Base-by-base conservation (phyloP, 1,139 yeast species). In the Debaryomycetaceae sp. region DNA sequence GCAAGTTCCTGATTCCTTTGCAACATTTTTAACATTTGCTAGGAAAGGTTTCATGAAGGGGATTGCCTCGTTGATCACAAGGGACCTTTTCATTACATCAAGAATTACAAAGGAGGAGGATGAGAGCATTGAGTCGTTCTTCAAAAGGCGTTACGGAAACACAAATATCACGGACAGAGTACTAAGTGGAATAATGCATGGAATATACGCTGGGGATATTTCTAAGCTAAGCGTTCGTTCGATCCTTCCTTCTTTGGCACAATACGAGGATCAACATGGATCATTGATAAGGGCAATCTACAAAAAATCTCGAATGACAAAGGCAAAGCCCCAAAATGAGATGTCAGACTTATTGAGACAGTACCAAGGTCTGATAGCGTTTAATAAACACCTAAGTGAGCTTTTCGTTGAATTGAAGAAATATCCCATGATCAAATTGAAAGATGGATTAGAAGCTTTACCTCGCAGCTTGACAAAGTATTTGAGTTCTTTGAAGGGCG, bases 121-220 rank as follows among this genome's bases (percentile, higher is more conserved):
- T 58, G 97, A 91, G 64, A 72, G 85, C 5, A 83, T 91, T 1
- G 84, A 79, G 40, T 68, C 76, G 1, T 88, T 90, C 57, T 63
- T 91, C 36, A 58, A 70, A 1, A 70, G 98, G 51, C 67, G 97
- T 47, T 84, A 90, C 56, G 90, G 91, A 3, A 59, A 57, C 20
- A 70, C 75, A 5, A 59, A 63, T 1, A 50, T 89, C 6, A 76
- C 88, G 2, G 78, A 80, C 42, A 82, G 87, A 45, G 66, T 93
- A 11, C 65, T 86, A 14, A 87, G 96, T 61, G 98, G 97, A 0
- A 68, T 91, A 4, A 70, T 86, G 58, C 90, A 90, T 57, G 99
- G 99, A 0, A 83, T 93, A 1, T 93, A 90, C 61, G 97, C 96
- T 5, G 97, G 96, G 1, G 96, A 91, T 61, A 75, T 82, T 3